A percentile compares a stretch with the other conserved stretches of the same genome.
Evolutionary conservation across 192 early-diverging fungal species (phyloP).

Genomic region (Ambispora gerdemannii): DNA sequence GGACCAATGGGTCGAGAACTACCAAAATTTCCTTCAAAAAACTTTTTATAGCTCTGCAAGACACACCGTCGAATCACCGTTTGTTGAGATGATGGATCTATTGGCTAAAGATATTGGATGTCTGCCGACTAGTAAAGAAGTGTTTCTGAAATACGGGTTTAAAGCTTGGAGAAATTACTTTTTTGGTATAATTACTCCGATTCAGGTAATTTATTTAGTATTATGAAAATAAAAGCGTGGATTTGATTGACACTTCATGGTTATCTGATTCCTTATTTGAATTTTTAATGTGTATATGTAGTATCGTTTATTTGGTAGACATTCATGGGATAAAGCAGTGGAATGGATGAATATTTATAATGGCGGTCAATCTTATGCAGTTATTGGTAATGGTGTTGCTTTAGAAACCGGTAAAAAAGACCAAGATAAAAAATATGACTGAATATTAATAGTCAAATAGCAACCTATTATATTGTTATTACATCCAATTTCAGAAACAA

Average conservation of each 20-base stretch:
- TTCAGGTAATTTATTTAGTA: constrained; percentile 14
- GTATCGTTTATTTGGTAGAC: not conserved
- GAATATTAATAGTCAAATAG: too few species aligned
- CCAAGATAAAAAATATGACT: too few species aligned
- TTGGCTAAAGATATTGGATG: constrained; percentile 47
- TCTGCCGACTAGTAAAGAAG: constrained; percentile 38
- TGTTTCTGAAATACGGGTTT: constrained; percentile 32
- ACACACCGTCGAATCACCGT: constrained; percentile 55
- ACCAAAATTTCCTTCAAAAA: constrained; percentile 30
- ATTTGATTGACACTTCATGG: too few species aligned
- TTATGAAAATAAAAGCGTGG: not conserved
- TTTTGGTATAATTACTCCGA: constrained; percentile 35
- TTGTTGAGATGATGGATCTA: constrained; percentile 41
- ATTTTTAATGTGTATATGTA: not conserved
- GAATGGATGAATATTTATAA: not conserved
- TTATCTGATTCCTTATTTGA: not conserved
- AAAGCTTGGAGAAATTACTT: constrained; percentile 19
- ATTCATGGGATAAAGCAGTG: not conserved
- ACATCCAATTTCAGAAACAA: too few species aligned
- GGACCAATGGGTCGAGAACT: constrained; percentile 42
- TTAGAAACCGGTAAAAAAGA: too few species aligned
- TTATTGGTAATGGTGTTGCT: too few species aligned
- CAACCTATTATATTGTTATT: too few species aligned
- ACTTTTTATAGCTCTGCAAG: constrained; percentile 38
- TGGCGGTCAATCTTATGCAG: not conserved